Evolutionary conservation across 495 filamentous ascomycete species (phyloP), one percentile per base, ranked within the genome.

Genomic region (Neurospora hispaniola): DNA sequence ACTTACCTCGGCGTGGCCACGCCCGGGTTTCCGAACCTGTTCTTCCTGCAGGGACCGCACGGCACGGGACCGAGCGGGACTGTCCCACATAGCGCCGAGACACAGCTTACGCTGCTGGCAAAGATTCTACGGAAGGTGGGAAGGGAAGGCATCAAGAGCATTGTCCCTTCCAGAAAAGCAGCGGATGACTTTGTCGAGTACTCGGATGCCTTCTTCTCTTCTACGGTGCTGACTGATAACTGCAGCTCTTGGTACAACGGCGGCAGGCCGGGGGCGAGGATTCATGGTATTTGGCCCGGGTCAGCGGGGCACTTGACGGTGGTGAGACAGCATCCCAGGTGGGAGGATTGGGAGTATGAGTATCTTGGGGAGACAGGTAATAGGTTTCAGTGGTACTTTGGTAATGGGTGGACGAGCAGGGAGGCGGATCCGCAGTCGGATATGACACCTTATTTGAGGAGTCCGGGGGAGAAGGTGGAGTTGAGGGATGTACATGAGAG

Each of bases 161-260:
- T 92, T 5, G 75, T 72, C 0, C 90, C 90, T 0, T 85, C 83
- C 3, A 75, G 81, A 48, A 73, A 80, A 43, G 90, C 89, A 0
- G 81, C 89, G 0, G 88, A 91, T 72, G 89, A 91, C 68, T 92
- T 91, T 73, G 79, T 89, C 43, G 83, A 86, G 41, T 89, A 89
- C 78, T 85, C 83, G 48, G 89, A 90, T 77, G 81, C 84, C 8
- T 91, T 90, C 78, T 90, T 90, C 77, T 82, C 82, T 9, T 84
- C 83, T 27, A 90, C 88, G 4, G 90, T 91, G 3, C 84, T 88
- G 80, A 84, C 87, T 0, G 87, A 88, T 43, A 85, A 87, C 72
- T 93, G 91, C 80, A 87, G 86, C 68, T 89, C 86, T 4, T 93
- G 91, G 91, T 90, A 90, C 76, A 92, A 92, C 48, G 77, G 89